A percentile compares a stretch with the other conserved stretches of the same genome.
Conservation (phyloP, 148 eudicot genomes). For the Arbutus unedo region DNA sequence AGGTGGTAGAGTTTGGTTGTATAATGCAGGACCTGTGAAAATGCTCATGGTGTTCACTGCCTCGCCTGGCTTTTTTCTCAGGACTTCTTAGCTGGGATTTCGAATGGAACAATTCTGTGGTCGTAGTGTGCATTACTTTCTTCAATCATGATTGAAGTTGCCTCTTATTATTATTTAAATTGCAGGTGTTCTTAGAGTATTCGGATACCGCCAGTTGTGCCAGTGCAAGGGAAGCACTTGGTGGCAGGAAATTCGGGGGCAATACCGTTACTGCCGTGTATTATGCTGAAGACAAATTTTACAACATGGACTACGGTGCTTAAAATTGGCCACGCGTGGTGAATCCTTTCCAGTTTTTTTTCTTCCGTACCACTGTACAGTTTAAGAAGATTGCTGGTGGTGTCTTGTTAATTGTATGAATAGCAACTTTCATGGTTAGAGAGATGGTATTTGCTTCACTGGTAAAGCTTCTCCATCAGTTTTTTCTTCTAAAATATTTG, state of each 20-base stretch:
- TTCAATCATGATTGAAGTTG: not conserved
- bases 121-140: not conserved
- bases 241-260: conserved; percentile 82
- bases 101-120: not conserved
- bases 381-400: conserved; percentile 1
- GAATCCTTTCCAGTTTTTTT: not conserved
- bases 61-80: not conserved
- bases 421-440: not conserved
- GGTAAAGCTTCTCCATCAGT: not conserved
- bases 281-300: conserved; percentile 68
- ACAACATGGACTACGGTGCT: conserved; percentile 47
- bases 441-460: not conserved
- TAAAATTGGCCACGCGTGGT: not conserved
- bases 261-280: conserved; percentile 65
- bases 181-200: conserved; percentile 84
- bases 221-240: conserved; percentile 61
- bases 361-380: not conserved
- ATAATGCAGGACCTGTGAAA: not conserved
- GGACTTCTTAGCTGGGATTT: not conserved
- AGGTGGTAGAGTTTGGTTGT: not conserved
- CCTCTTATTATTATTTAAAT: not conserved
- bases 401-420: not conserved
- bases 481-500: not conserved
- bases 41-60: not conserved
- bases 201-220: conserved; percentile 42